Evolutionary conservation across 805 yeast species (phyloP), one percentile per base, ranked within the genome.

Genomic region (Pichia paraexigua): DNA sequence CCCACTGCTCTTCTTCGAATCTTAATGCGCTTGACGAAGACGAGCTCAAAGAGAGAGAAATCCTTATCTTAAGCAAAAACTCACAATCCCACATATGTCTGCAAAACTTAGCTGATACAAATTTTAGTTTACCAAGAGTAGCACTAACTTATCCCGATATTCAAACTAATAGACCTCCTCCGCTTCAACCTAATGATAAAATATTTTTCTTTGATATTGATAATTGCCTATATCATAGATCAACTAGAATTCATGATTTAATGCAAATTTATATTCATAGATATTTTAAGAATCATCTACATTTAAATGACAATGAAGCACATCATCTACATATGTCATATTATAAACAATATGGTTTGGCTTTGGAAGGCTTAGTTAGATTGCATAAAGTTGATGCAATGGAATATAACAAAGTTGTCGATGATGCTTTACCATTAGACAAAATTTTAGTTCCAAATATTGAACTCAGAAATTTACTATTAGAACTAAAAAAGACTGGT

Each of bases 141-240:
- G 37, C 50, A 0, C 52, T 69, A 39, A 62, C 58, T 12, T 63
- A 63, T 43, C 63, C 63, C 1, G 56, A 60, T 44, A 71, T 66
- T 2, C 60, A 66, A 7, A 60, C 58, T 24, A 56, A 18, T 22
- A 39, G 25, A 5, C 47, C 60, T 1, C 42, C 66, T 56, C 57
- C 63, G 1, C 51, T 53, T 15, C 51, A 53, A 20, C 51, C 53
- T 27, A 58, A 61, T 47, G 64, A 61, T 21, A 60, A 58, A 35
- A 70, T 68, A 18, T 87, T 94, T 69, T 89, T 82, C 68, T 92
- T 92, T 61, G 99, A 92, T 65, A 89, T 92, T 50, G 99, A 92
- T 71, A 92, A 92, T 66, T 90, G 97, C 65, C 75, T 92, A 30
- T 92, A 92, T 69, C 76, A 78, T 49, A 72, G 90, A 52, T 81